phyloP scores from a whole-genome alignment of 2,329 filamentous ascomycete species.

The Fusarium burgessii region DNA sequence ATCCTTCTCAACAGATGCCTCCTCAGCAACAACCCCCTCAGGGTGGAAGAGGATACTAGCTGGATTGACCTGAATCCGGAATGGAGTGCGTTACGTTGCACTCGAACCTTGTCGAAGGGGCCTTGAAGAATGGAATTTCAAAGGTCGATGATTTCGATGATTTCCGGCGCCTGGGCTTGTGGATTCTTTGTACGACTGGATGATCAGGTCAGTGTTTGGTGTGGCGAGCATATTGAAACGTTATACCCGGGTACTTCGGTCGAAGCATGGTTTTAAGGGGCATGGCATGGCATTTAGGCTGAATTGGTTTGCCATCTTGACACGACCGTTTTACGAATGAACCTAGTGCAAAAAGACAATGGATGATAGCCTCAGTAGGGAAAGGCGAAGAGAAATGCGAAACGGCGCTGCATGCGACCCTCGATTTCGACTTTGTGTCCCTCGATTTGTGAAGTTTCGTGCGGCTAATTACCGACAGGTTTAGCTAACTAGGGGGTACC shows the following conservation, averaged over 20 bases:
- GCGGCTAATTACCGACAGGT: background rate
- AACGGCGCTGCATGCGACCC: slow-evolving; percentile 34
- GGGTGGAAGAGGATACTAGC: slow-evolving; percentile 58
- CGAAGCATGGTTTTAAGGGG: slow-evolving; percentile 41
- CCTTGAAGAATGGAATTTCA: slow-evolving; percentile 23
- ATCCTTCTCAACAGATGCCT: slow-evolving; percentile 57
- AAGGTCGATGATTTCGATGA: slow-evolving; percentile 40
- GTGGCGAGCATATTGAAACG: slow-evolving; percentile 47
- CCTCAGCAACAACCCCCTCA: slow-evolving; percentile 55
- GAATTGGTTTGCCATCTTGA: slow-evolving; percentile 42
- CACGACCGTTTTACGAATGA: slow-evolving; percentile 47
- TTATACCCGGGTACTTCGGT: slow-evolving; percentile 47
- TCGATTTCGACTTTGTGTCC: slow-evolving; percentile 2
- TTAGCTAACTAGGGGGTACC: no score
- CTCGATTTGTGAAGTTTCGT: background rate
- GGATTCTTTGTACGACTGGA: slow-evolving; percentile 46
- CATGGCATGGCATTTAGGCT: slow-evolving; percentile 37
- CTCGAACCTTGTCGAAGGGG: background rate
- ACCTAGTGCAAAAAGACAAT: slow-evolving; percentile 39
- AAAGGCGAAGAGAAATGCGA: slow-evolving; percentile 18
- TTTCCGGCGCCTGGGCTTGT: slow-evolving; percentile 43
- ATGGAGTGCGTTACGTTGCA: slow-evolving; percentile 8
- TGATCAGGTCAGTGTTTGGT: slow-evolving; percentile 44
- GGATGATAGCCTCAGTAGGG: slow-evolving; percentile 18
- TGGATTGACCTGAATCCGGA: slow-evolving; percentile 1